Evolutionary conservation across 2,329 filamentous ascomycete species (phyloP), one percentile per base, ranked within the genome.

Genomic region (Tolypocladium endophyticum): DNA sequence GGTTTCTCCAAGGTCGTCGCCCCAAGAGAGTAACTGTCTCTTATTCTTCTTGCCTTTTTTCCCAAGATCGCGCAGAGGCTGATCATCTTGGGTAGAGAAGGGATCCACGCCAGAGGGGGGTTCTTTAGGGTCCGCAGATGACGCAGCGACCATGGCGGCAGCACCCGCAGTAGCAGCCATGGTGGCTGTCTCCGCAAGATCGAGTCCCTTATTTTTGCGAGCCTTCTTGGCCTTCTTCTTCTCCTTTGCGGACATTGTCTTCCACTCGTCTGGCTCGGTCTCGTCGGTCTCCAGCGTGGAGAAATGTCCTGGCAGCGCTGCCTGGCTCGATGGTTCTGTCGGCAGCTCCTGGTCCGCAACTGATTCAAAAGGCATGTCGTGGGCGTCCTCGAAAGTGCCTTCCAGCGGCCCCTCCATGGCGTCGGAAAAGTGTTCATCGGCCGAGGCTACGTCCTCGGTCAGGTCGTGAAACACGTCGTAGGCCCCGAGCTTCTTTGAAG

Each of bases 371-470:
- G 62, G 47, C 11, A 33, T 38, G 30, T 63, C 63, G 4, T 30
- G 38, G 56, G 23, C 41, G 20, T 59, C 55, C n/a, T 58, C 66
- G 23, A 65, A 66, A 2, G 57, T 61, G 36, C 69, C 64, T 28
- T 67, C 65, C 3, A 64, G 63, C 5, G 61, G 60, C 2, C 64
- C 66, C 35, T 73, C 71, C 9, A 66, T 30, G 12, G 72, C 72
- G 45, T 75, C 73, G 6, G 73, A 72, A 50, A 73, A 72, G 53
- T 73, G 68, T 47, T 74, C 72, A 57, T 74, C 72, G 16, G 68
- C 67, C 39, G 73, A 73, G 9, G 70, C 67, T 56, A 72, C 47
- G 39, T 72, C 70, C 11, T 75, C 72, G 6, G 64, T 23, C 38
- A 64, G 63, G 9, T 69, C 67, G 12, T 63, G 61, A 33, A 67